Evolutionary conservation across 805 yeast genomes (phyloP), one percentile per base, ranked within the genome.

Genomic region (Maudiozyma saulgeensis): DNA sequence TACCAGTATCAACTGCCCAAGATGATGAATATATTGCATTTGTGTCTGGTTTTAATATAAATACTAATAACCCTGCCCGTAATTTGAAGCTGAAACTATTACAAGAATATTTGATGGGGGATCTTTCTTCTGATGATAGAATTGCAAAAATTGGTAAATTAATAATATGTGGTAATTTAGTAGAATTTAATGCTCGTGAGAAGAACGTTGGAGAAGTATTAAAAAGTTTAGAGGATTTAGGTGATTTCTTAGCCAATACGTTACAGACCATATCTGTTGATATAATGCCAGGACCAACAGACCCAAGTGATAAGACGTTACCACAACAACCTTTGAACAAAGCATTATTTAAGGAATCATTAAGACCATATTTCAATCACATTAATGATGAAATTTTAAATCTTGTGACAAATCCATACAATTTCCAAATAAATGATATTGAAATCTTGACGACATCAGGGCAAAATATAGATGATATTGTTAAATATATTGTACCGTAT

Each of bases 321-420:
- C 99, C 99, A 0, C 97, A 93, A 65, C 96, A 85, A 63, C 85
- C 95, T 2, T 62, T 93, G n/a, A 96, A 91, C 62, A 72, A 72
- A 47, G 83, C 95, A 0, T 73, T 91, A 49, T 81, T 93, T 58
- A 69, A 72, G 3, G 61, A 64, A 13, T 69, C 77, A 19, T 38
- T 66, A 25, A 67, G 73, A 37, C 63, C 68, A 6, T 75, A 71
- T 53, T 58, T 80, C 25, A 70, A 68, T 3, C 58, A 62, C 0
- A 56, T 66, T 11, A 61, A 70, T 18, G 66, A 78, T 40, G 67
- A 75, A 25, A 58, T 66, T 4, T 49, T 67, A n/a, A 54, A 56
- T 41, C 56, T 78, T 32, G 70, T 71, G 1, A 80, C 89, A 0
- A 91, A 93, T 61, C 99, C 99, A 0, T 61, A 76, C 5, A 82